Base-by-base conservation (phyloP, 2,329 filamentous ascomycete genomes). In the Xylogone sp. region DNA sequence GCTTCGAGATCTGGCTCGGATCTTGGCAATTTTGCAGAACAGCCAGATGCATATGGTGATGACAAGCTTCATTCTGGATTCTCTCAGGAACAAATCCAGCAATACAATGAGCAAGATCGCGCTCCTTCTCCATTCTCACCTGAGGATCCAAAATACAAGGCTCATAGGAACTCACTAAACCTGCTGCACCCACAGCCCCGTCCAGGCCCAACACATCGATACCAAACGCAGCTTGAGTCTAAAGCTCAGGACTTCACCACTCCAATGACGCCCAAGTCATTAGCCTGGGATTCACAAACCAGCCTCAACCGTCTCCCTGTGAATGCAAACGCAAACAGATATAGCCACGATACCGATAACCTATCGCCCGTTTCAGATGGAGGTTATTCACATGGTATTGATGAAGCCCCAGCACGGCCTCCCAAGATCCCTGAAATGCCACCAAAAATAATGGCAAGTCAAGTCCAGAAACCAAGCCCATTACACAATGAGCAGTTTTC, bases 1-100 rank as follows among this genome's bases (percentile, higher is more conserved):
- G 74, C 75, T n/a, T 96, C 91, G 27, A 84, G 87, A 34, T 94
- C 90, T 9, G 87, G 82, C 1, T 94, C 89, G 0, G 87, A 91
- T 61, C 84, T 77, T 13, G 77, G 83, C 13, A 87, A 88, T 55
- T 80, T 83, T n/a, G 77, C 83, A 21, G 62, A 64, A 2, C 82
- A 83, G 55, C 34, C 34, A 13, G 76, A 83, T 45, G 68, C 78
- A 2, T 82, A 82, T 50, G 77, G 76, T 2, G 79, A 81, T 2
- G 86, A 90, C 65, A 78, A 81, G 62, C 70, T 84, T 2, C 79
- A 81, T 56, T 69, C 73, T 0, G 79, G 79, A 1, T 82, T 79
- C 59, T 82, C 81, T 0, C 72, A 82, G 50, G 71, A 75, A 24
- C 74, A 80, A 59, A 50, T 63, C 13, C 55, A 62, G 16, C 59